phyloP scores from a whole-genome alignment of 75 land plant genomes.

The Isoetes taiwanensis region DNA sequence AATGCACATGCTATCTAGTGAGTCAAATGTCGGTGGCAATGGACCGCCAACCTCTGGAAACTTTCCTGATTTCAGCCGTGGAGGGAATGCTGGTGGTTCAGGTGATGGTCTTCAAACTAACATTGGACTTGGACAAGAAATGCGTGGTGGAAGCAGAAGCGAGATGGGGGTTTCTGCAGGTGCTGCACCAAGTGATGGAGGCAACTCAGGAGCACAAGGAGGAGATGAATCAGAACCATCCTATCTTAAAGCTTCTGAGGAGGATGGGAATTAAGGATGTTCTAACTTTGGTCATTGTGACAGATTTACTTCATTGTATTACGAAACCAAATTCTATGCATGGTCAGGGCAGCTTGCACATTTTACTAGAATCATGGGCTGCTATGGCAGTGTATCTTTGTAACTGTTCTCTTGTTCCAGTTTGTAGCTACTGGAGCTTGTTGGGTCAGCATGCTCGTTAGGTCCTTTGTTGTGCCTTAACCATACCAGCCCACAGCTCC shows the following conservation, averaged over 20 bases:
- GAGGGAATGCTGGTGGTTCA: constrained; percentile 7
- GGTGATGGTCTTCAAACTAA: constrained; percentile 12
- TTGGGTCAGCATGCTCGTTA: no score
- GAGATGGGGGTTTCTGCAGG: not conserved
- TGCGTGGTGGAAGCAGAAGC: not conserved
- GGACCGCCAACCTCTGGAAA: constrained; percentile 29
- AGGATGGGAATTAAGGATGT: constrained; percentile 40
- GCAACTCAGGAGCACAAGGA: constrained; percentile 7
- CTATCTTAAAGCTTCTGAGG: constrained; percentile 25
- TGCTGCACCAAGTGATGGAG: constrained; percentile 12
- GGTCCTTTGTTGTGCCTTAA: no score
- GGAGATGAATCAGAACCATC: constrained; percentile 24
- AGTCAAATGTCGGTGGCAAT: constrained; percentile 19
- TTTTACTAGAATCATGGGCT: no score
- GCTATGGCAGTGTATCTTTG: no score
- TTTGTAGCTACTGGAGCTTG: no score
- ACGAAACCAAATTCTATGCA: no score
- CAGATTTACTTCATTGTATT: no score
- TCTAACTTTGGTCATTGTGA: no score
- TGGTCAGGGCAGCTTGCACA: no score
- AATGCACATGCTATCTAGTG: constrained; percentile 46
- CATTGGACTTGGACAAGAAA: constrained; percentile 12
- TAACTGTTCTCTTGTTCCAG: no score
- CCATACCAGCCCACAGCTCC: no score
- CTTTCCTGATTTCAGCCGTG: constrained; percentile 28